Base-by-base conservation (phyloP, 768 basidiomycete genomes). In the Russula sp. region DNA sequence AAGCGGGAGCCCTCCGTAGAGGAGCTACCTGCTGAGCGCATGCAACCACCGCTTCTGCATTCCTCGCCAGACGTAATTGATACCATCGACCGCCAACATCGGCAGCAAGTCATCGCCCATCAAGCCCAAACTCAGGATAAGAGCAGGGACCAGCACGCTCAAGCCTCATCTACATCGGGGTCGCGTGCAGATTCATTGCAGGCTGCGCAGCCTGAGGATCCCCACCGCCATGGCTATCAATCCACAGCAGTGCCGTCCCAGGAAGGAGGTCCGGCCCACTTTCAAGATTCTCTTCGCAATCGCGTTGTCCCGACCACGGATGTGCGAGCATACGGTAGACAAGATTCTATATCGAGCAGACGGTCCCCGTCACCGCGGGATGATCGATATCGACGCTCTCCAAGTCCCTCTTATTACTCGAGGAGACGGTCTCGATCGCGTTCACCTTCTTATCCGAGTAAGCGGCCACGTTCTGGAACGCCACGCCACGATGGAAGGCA, bases 1-100 rank as follows among this genome's bases (percentile, higher is more conserved):
- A 64, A 64, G 59, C 59, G 54, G 14, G 63, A 64, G 35, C 63
- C 54, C 18, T 60, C 40, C 6, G 49, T 37, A 7, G 63, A 55
- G 16, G 58, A 11, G 16, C 10, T 40, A 1, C 42, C 48, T 44
- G 8, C 35, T 44, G 11, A 39, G 32, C 53, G 3, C 27, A 18
- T 31, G 10, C 57, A 20, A 4, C 7, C 27, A 27, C 11, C n/a
- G 32, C 22, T 37, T 16, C 40, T 14, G 39, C 47, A 42, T 35
- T 22, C 53, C 6, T 50, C 44, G 8, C 10, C 47, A 8, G 45
- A 50, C 7, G 9, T 31, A 6, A 14, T 6, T 31, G 22, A 51
- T 22, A 6, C 20, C 5, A 35, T 48, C 2, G 45, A 54, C 6
- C 14, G 14, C 10, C 44, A 32, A 40, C 32, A 51, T 39, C 32